Conservation (phyloP, 2,329 filamentous ascomycete genomes). For the Penicillium sp. region DNA sequence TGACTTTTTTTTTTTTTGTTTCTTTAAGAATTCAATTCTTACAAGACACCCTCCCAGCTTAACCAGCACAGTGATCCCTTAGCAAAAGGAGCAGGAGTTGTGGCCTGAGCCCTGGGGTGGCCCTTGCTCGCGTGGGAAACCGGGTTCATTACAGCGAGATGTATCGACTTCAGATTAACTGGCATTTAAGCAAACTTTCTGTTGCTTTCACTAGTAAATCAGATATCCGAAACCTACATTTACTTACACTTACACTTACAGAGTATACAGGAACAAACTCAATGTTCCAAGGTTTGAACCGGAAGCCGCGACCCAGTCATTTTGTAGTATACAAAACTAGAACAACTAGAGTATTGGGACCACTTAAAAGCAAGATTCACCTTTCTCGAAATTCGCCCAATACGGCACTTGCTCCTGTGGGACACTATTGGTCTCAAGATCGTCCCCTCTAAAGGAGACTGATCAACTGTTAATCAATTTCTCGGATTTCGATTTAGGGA, state of each 20-base stretch:
- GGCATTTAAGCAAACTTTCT: not conserved
- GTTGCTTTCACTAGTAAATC: not conserved
- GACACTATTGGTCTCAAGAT: not conserved
- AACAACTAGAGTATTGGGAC: slow-evolving; percentile 8
- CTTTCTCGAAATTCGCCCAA: slow-evolving; percentile 19
- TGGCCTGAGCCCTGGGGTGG: slow-evolving; percentile 18
- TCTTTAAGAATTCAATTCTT: no score
- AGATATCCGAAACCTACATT: not conserved
- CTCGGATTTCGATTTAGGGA: no score
- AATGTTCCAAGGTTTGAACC: not conserved
- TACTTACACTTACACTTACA: not conserved
- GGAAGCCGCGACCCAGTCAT: slow-evolving; percentile 28
- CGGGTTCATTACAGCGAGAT: slow-evolving; percentile 16
- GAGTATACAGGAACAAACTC: not conserved
- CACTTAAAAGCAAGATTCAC: slow-evolving; percentile 11
- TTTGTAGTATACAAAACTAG: slow-evolving; percentile 9
- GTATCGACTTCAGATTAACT: slow-evolving; percentile 2
- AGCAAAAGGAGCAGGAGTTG: slow-evolving; percentile 7
- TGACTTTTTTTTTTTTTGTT: no score
- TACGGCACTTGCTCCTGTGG: slow-evolving; percentile 12
- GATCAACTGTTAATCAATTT: not conserved
- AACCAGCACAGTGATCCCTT: no score
- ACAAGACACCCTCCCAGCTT: no score
- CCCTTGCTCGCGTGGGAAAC: slow-evolving; percentile 23
- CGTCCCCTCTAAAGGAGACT: not conserved